Conservation (phyloP, 2,329 filamentous ascomycete genomes). For the Xylaria sp. region DNA sequence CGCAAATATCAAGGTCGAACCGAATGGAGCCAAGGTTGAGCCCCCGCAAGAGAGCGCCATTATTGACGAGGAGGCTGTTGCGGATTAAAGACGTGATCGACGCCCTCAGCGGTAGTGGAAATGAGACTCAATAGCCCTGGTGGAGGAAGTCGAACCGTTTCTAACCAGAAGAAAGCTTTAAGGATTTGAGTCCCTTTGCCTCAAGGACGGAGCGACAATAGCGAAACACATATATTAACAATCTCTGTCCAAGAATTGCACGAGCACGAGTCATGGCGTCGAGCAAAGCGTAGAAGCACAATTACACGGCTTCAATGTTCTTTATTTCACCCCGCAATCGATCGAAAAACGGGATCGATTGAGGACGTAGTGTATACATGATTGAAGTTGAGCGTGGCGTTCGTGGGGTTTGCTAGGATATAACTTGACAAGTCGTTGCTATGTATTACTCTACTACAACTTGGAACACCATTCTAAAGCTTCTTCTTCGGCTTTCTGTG, state of each 20-base stretch:
- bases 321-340: neutral
- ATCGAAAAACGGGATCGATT: neutral
- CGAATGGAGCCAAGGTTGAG: constrained; percentile 39
- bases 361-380: neutral
- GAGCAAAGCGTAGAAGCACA: neutral
- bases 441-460: constrained; percentile 13
- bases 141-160: neutral
- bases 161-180: neutral
- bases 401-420: constrained; percentile 28
- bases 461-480: neutral
- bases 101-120: neutral
- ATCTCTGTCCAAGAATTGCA: neutral
- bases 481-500: neutral
- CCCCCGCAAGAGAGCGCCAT: constrained; percentile 34
- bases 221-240: neutral
- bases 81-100: constrained; percentile 44
- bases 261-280: neutral
- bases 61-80: constrained; percentile 56
- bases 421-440: neutral
- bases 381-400: constrained; percentile 30
- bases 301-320: constrained; percentile 6
- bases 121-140: neutral
- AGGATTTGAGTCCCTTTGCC: neutral
- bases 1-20: constrained; percentile 58
- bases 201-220: neutral